phyloP scores from a whole-genome alignment of 2,329 filamentous ascomycete species.

The Colletotrichum eleusines region DNA sequence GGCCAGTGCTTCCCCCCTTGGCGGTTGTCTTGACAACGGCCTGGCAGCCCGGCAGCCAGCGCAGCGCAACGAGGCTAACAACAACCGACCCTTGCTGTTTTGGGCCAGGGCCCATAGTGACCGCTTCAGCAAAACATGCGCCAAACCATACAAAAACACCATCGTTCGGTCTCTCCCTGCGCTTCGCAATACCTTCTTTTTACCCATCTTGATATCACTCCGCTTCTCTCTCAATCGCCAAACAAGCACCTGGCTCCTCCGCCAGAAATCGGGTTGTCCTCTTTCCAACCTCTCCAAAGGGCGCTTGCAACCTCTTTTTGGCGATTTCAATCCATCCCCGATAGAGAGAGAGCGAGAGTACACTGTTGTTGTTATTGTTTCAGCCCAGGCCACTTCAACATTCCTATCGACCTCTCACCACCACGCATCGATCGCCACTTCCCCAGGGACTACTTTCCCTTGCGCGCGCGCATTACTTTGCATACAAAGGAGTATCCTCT shows the following conservation, averaged over 20 bases:
- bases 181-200: constrained; percentile 40
- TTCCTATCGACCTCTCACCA: constrained; percentile 27
- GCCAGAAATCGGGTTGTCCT: constrained; percentile 2
- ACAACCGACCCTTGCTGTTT: constrained; percentile 42
- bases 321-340: neutral
- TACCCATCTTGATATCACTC: constrained; percentile 27
- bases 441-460: constrained; percentile 11
- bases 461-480: constrained; percentile 37
- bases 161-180: constrained; percentile 32
- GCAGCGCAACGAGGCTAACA: constrained; percentile 30
- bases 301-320: constrained; percentile 6
- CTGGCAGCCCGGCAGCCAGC: constrained; percentile 41
- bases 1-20: constrained; percentile 36
- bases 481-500: constrained; percentile 39
- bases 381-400: constrained; percentile 37
- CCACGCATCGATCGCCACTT: constrained; percentile 9
- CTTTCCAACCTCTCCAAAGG: neutral
- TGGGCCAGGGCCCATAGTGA: constrained; percentile 40
- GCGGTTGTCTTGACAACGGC: constrained; percentile 41
- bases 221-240: constrained; percentile 10
- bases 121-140: constrained; percentile 41
- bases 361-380: constrained; percentile 42
- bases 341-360: neutral
- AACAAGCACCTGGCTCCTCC: neutral
- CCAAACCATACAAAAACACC: constrained; percentile 43